Evolutionary conservation across 83 land plant genomes (phyloP), one percentile per base, ranked within the genome.

Genomic region (Larix sibirica): DNA sequence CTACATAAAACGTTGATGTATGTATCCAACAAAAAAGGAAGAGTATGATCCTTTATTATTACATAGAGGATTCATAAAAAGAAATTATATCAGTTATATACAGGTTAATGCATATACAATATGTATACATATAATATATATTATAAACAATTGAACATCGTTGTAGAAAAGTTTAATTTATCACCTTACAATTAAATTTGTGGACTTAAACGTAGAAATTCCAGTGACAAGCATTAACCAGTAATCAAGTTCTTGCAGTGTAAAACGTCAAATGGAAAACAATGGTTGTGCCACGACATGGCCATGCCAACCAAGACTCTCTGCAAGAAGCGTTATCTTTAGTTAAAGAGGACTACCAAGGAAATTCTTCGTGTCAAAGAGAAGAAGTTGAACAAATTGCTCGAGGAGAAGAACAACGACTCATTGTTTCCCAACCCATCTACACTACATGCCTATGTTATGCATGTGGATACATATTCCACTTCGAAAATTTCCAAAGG

Each of bases 291-390:
- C 84, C 63, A 74, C 33, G 80, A 80, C 18, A 17, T 77, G 80
- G 84, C 84, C 17, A 75, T 83, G 84, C 80, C 61, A 28, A 44
- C 61, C 23, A 83, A 77, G 80, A 75, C 84, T 6, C 67, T 83
- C 24, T 83, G 84, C 62, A 80, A 83, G 44, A 83, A 76, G 26
- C 84, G 77, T 60, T 76, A 75, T 42, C 54, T 61, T 31, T 80
- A 75, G 68, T 79, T 79, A 23, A 83, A 83, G 68, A 83, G 77
- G 66, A 86, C 95, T 0, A 92, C 93, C 2, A 93, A 88, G 84
- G 91, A 91, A 59, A 92, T 91, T 20, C 12, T 93, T 77, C 73
- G 93, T 76, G 95, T 93, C 23, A 90, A 83, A 58, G 18, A 89
- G 23, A 90, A 87, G 91, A 92, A 90, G 83, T 1, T 69, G 44